These are phyloP conservation scores for Cicer yamashitae DNA, from an alignment of 306 rosid species.

Conservation along the genomic window DNA sequence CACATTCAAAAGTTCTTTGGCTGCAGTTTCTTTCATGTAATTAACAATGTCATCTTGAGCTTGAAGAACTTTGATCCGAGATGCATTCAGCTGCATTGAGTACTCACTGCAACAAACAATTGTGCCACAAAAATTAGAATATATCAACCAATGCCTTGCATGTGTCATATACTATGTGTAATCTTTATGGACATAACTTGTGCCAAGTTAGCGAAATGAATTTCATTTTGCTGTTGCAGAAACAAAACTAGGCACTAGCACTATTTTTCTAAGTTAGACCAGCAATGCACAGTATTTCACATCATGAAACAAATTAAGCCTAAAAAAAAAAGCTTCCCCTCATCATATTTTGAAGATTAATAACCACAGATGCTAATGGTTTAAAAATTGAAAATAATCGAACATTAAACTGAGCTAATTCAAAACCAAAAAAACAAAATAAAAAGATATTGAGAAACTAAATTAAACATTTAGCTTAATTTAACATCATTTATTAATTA, in stretches of 20 bases:
- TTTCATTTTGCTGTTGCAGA: too few species aligned
- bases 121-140: slow-evolving; percentile 14
- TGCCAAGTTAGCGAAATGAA: too few species aligned
- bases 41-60: slow-evolving; percentile 89
- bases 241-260: not conserved
- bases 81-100: slow-evolving; percentile 94
- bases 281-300: slow-evolving; percentile 16
- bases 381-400: not conserved
- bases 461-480: not conserved
- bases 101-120: slow-evolving; percentile 74
- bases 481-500: slow-evolving; percentile 6
- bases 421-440: slow-evolving; percentile 18
- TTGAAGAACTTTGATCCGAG: slow-evolving; percentile 93
- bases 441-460: not conserved
- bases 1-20: slow-evolving; percentile 77
- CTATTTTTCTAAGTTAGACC: not conserved
- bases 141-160: not conserved
- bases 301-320: slow-evolving; percentile 6
- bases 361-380: slow-evolving; percentile 26
- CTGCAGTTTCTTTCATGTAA: slow-evolving; percentile 84
- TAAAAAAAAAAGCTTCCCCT: not conserved
- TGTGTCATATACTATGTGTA: too few species aligned
- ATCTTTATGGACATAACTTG: too few species aligned
- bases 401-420: slow-evolving; percentile 2
- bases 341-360: slow-evolving; percentile 22